A percentile compares a stretch with the other conserved stretches of the same genome.
These are phyloP conservation scores for Colletotrichum melonis DNA, from an alignment of 2,329 filamentous ascomycete genomes.

Conservation along the genomic window DNA sequence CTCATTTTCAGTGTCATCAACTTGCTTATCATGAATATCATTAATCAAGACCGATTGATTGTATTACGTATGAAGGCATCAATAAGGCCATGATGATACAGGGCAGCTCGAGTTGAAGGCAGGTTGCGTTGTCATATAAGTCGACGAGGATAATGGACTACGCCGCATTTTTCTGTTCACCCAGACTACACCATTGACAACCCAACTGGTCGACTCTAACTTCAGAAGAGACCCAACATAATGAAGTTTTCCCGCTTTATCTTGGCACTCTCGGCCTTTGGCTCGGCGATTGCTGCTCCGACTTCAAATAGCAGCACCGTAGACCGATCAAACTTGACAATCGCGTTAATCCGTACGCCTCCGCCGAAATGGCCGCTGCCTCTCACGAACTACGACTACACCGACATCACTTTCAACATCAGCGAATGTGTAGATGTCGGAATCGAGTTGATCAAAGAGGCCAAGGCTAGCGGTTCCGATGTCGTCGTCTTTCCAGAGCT, in stretches of 20 bases:
- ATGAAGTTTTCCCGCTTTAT: neutral
- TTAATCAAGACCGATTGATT: too few relatives aligned
- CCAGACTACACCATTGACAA: too few relatives aligned
- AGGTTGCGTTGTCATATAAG: too few relatives aligned
- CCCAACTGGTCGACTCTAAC: too few relatives aligned
- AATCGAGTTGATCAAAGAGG: conserved; percentile 4
- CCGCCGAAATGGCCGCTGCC: conserved; percentile 24
- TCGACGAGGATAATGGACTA: too few relatives aligned
- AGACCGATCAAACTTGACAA: conserved; percentile 1
- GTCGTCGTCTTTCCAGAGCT: conserved; percentile 17
- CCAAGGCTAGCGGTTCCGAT: neutral
- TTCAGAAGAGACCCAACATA: neutral
- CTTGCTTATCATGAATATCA: too few relatives aligned
- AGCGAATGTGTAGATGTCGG: conserved; percentile 10
- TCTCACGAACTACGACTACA: conserved; percentile 9
- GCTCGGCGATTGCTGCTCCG: neutral
- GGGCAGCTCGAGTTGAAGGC: too few relatives aligned
- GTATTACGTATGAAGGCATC: too few relatives aligned
- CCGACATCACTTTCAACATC: conserved; percentile 6
- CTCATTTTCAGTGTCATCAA: too few relatives aligned
- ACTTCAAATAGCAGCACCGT: neutral
- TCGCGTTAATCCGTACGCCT: conserved; percentile 10
- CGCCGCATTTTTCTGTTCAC: too few relatives aligned
- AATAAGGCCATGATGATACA: too few relatives aligned
- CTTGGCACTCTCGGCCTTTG: neutral